Evolutionary conservation across 1,284 basidiomycete species (phyloP), one percentile per base, ranked within the genome.

Genomic region (Pseudozyma pruni): DNA sequence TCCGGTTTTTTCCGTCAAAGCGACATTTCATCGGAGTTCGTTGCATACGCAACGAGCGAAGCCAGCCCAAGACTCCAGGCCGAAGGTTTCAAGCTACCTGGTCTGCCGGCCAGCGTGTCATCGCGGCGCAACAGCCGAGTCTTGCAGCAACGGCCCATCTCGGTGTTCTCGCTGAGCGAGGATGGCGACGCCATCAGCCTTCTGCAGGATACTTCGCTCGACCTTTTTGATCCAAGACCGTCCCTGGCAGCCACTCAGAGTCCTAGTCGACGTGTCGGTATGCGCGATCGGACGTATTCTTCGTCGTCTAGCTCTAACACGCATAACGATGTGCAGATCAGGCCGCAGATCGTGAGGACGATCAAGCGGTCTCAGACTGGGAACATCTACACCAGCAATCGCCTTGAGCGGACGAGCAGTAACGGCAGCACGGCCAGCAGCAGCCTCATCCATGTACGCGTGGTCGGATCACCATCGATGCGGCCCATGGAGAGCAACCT

Each of bases 331-430:
- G 46, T 66, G 8, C 62, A 66, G 27, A 66, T 66, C n/a, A 13
- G 62, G 20, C 62, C 62, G 4, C 62, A 66, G 35, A 66, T 66
- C 10, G 62, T 66, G 8, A 51, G 62, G 4, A 55, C 62, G 8
- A 59, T 66, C 43, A 58, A 66, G 29, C 45, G 54, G 4, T 56
- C 60, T 6, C 52, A 55, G 19, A 35, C 44, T 10, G 60, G 47
- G 17, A 43, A 27, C 22, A 13, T 46, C 1, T 56, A 37, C 10
- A 38, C 41, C 1, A 35, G 43, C 27, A 47, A 44, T 17, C 47
- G 53, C 8, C 34, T 64, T 31, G 61, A 64, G 23, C 35, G 61
- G 0, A 58, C 61, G 11, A 49, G 61, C 20, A 64, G 61, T 22
- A 57, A 48, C 23, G 54, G 54, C 3, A 64, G 54, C 29, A 52